Conservation (phyloP, 345 rosid genomes). For the Corymbia maculata region DNA sequence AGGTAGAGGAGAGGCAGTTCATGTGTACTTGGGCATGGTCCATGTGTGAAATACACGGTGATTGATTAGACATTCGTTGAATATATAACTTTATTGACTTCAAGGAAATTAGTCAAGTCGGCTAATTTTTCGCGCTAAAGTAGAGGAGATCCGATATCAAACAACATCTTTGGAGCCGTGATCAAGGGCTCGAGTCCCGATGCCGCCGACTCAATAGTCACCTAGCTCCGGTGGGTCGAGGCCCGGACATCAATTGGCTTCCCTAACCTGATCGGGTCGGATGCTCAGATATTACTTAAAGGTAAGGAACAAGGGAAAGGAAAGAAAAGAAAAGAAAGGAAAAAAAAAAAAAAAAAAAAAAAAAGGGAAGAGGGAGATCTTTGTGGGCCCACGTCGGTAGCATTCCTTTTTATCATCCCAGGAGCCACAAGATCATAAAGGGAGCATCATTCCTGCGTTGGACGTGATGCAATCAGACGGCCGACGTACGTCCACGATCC, state of each 20-base stretch:
- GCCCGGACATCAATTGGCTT: not conserved
- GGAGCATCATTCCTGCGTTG: not conserved
- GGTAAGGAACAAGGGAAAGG: not conserved
- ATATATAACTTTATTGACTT: not conserved
- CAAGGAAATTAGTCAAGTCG: not conserved
- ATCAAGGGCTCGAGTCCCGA: not conserved
- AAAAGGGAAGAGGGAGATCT: too few relatives aligned
- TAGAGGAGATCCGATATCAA: not conserved
- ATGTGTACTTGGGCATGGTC: not conserved
- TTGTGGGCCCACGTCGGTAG: not conserved
- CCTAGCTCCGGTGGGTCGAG: not conserved
- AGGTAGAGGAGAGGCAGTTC: not conserved
- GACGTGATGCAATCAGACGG: not conserved
- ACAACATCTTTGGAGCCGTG: not conserved
- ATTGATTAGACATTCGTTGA: not conserved
- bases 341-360: too few relatives aligned
- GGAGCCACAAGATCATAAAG: not conserved
- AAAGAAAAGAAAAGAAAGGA: too few relatives aligned
- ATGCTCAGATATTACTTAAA: not conserved
- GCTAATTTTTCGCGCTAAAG: too few relatives aligned
- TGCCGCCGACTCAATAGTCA: not conserved
- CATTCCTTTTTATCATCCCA: not conserved
- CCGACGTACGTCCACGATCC: not conserved
- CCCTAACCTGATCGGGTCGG: fast-evolving
- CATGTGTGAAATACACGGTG: not conserved